Conservation (phyloP, 2,329 filamentous ascomycete species). For the Apiospora saccharicola region DNA sequence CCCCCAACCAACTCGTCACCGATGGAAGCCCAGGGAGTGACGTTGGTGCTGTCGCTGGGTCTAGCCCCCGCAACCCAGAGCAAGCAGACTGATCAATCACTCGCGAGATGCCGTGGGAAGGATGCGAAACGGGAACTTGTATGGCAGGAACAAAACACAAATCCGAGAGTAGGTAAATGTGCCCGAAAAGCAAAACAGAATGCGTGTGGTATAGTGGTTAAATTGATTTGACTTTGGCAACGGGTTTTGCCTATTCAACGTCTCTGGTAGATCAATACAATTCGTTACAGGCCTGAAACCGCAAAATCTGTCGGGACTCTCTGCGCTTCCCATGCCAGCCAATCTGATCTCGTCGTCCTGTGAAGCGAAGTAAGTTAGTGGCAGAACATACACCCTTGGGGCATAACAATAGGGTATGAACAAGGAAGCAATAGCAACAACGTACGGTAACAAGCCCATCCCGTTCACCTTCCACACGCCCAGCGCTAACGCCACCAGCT, state of each 20-base stretch:
- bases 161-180: not conserved
- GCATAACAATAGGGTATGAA: not conserved
- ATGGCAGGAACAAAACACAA: not conserved
- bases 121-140: not conserved
- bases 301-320: slow-evolving; percentile 73
- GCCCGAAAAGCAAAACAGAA: not conserved
- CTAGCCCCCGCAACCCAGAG: not conserved
- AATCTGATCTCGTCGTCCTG: slow-evolving; percentile 94
- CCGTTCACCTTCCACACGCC: slow-evolving; percentile 96
- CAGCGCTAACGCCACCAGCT: slow-evolving; percentile 81
- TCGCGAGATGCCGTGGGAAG: not conserved
- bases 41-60: not conserved
- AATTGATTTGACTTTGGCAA: slow-evolving; percentile 19
- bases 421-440: slow-evolving; percentile 34
- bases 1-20: not conserved
- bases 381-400: slow-evolving; percentile 13
- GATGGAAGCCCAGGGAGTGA: not conserved
- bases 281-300: slow-evolving; percentile 62
- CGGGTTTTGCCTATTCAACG: not conserved
- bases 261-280: slow-evolving; percentile 23
- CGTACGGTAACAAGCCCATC: slow-evolving; percentile 93
- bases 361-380: slow-evolving; percentile 37
- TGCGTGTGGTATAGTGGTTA: not conserved
- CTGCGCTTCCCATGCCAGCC: slow-evolving; percentile 92
- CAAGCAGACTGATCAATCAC: not conserved